These are phyloP conservation scores for Agrocybe chaxingu DNA, from an alignment of 768 basidiomycete species.

Conservation along the genomic window DNA sequence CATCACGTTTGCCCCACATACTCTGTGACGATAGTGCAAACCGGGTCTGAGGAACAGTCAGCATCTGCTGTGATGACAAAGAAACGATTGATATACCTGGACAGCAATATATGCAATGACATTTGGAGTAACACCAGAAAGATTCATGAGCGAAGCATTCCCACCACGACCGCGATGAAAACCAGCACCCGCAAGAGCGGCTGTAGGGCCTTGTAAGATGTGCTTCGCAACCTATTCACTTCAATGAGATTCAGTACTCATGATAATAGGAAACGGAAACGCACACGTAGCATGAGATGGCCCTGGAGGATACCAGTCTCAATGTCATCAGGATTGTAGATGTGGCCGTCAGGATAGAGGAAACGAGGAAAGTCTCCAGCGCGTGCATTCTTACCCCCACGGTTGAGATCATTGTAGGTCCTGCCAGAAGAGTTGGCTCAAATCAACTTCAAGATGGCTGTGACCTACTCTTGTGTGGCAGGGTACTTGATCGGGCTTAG, in stretches of 20 bases:
- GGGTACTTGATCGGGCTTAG: neutral
- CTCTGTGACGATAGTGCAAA: no score
- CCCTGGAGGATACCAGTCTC: conserved; percentile 4
- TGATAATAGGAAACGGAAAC: neutral
- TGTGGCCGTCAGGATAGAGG: conserved; percentile 4
- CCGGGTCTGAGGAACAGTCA: no score
- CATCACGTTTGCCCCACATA: no score
- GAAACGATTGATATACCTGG: conserved; percentile 9
- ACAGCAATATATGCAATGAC: conserved; percentile 17
- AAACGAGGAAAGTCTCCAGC: conserved; percentile 1
- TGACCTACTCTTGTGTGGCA: no score
- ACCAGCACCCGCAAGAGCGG: conserved; percentile 11
- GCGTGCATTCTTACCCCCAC: neutral
- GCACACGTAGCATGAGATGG: conserved; percentile 6
- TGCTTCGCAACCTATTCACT: conserved; percentile 10
- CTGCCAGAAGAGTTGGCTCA: neutral
- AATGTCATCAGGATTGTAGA: conserved; percentile 3
- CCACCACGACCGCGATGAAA: conserved; percentile 11
- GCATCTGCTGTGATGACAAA: no score
- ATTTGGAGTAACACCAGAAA: conserved; percentile 9
- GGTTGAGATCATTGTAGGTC: neutral
- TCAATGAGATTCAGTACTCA: neutral
- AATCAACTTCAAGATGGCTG: no score
- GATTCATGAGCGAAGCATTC: conserved; percentile 11
- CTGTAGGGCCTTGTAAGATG: conserved; percentile 13